Percentiles rank a stretch among this genome's conserved stretches.
These are phyloP conservation scores for Phytophthora idaei DNA, from an alignment of 352 stramenopile species.

Conservation along the genomic window DNA sequence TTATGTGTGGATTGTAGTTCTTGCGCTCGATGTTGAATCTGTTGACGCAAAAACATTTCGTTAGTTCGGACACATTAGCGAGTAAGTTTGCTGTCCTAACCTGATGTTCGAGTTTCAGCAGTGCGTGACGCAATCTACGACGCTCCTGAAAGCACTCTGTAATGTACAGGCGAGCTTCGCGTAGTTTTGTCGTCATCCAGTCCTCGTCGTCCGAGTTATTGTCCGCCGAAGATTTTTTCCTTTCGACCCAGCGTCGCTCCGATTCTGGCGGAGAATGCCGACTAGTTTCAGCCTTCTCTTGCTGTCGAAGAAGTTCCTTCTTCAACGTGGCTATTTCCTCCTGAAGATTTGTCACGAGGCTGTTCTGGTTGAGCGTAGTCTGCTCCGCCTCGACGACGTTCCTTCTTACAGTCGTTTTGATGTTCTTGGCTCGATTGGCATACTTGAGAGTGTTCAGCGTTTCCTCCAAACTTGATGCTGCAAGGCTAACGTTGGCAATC, in stretches of 20 bases:
- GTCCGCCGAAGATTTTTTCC: slow-evolving; percentile 15
- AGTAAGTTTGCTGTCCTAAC: slow-evolving; percentile 16
- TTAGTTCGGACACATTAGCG: slow-evolving; percentile 1
- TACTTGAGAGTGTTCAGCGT: slow-evolving; percentile 95
- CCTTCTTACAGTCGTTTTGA: slow-evolving; percentile 89
- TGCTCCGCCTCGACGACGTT: slow-evolving; percentile 92
- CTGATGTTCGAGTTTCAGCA: slow-evolving; percentile 87
- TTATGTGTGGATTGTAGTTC: slow-evolving; percentile 10
- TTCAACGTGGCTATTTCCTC: slow-evolving; percentile 88
- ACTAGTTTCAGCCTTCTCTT: slow-evolving; percentile 21
- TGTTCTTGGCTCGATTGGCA: slow-evolving; percentile 92
- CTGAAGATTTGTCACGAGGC: slow-evolving; percentile 84
- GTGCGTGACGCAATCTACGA: slow-evolving; percentile 68
- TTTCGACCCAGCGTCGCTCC: slow-evolving; percentile 23
- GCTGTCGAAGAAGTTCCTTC: slow-evolving; percentile 49
- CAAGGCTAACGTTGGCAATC: slow-evolving; percentile 91
- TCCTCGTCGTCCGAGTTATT: slow-evolving; percentile 32
- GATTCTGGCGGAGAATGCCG: slow-evolving; percentile 1
- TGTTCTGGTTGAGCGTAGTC: slow-evolving; percentile 83
- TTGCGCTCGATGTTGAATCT: slow-evolving; percentile 19
- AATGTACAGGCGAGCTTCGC: slow-evolving; percentile 73
- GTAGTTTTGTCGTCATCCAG: slow-evolving; percentile 30
- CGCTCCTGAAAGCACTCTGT: slow-evolving; percentile 87
- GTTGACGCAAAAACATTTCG: slow-evolving; percentile 1
- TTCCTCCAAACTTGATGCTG: slow-evolving; percentile 87